These are phyloP conservation scores for Venturia pyrina DNA, from an alignment of 2,329 filamentous ascomycete species.

Conservation along the genomic window DNA sequence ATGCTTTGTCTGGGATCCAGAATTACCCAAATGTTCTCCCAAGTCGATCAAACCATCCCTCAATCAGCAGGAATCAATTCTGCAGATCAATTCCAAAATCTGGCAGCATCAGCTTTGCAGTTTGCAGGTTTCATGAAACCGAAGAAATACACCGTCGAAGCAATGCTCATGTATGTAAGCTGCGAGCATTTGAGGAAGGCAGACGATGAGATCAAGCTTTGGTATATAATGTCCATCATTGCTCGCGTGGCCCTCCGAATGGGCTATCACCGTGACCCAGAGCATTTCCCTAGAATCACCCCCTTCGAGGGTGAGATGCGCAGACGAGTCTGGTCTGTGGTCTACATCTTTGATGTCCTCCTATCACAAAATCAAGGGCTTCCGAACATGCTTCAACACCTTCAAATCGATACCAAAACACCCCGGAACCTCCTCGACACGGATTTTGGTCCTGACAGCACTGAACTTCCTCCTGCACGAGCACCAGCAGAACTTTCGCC, in stretches of 20 bases:
- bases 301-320: conserved; percentile 31
- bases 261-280: conserved; percentile 32
- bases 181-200: conserved; percentile 18
- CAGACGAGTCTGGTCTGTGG: conserved; percentile 34
- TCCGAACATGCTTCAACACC: conserved; percentile 24
- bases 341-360: conserved; percentile 32
- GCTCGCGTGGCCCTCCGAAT: conserved; percentile 32
- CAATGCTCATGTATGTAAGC: conserved; percentile 9
- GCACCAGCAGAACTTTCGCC: conserved; percentile 24
- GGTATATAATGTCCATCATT: conserved; percentile 32
- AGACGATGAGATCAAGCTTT: conserved; percentile 25
- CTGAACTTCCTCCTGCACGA: conserved; percentile 19
- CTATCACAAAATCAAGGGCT: conserved; percentile 27
- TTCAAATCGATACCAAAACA: conserved; percentile 27
- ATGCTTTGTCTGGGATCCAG: conserved; percentile 12
- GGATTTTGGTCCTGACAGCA: conserved; percentile 8
- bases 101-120: conserved; percentile 9
- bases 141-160: conserved; percentile 9
- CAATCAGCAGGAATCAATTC: background rate
- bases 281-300: conserved; percentile 24
- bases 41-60: background rate
- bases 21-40: background rate
- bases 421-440: conserved; percentile 27
- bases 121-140: conserved; percentile 10
- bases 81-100: conserved; percentile 4